Evolutionary conservation across 148 eudicot species (phyloP), one percentile per base, ranked within the genome.

Genomic region (Dianthus caryophyllus): DNA sequence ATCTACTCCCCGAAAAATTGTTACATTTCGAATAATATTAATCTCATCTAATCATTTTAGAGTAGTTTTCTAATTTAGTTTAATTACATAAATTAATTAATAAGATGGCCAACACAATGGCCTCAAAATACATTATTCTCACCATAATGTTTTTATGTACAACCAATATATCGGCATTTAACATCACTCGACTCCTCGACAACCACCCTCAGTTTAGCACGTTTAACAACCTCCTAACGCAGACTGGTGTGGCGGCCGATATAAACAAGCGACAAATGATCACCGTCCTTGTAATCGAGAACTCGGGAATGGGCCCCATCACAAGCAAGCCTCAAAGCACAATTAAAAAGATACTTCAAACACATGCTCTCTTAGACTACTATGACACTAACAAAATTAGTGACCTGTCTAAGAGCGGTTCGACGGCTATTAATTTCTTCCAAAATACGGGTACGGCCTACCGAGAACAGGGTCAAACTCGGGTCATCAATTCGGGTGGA

Each of bases 291-390:
- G 87, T 66, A 9, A 68, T 84, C 24, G 71, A 59, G 26, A 75
- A 84, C 56, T 66, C 72, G 0, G 72, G 55, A 2, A 48, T 72
- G 38, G 77, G 68, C 0, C 50, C 62, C 16, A 15, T 84, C 6
- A 9, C 67, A 2, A 47, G 71, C 9, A 46, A 49, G 29, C 65
- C 83, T 0, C 8, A 17, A 1, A 58, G 58, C 6, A 25, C 73
- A 2, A 16, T 72, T 7, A 64, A 25, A 46, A 55, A 47, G 59
- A 69, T 84, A 38, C 66, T 84, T 14, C 67, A 75, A 46, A 72
- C 77, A 58, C 87, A 84, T 43, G 73, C 82, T 1, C 24, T 81
- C 21, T 75, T 84, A 1, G 81, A 78, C 65, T 84, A 81, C 69
- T 84, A 38, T 50, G 87, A 81, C 52, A n/a, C 9, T 2, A 62